Evolutionary conservation across 306 rosid genomes (phyloP).

Genomic region (Cercis canadensis): DNA sequence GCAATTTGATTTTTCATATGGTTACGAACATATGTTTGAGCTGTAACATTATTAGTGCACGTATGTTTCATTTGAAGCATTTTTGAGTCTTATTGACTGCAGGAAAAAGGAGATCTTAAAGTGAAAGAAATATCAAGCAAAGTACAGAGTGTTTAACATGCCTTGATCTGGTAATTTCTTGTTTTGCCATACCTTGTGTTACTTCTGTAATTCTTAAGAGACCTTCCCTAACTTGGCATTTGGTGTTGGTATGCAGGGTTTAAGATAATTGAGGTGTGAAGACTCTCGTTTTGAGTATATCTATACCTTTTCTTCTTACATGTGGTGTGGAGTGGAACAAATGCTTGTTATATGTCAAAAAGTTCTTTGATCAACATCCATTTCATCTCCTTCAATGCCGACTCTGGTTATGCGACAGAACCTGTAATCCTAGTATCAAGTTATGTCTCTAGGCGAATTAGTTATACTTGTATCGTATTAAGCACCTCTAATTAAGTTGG

Average conservation of each 20-base stretch:
- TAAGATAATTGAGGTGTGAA: slow-evolving; percentile 49
- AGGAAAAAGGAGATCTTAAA: slow-evolving; percentile 78
- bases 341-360: slow-evolving; percentile 48
- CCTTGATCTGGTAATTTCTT: slow-evolving; percentile 36
- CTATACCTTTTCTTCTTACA: slow-evolving; percentile 49
- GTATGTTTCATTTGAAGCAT: not conserved
- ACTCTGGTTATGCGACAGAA: slow-evolving; percentile 40
- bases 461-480: slow-evolving; percentile 26
- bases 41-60: not conserved
- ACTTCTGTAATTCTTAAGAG: slow-evolving; percentile 5
- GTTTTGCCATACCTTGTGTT: slow-evolving; percentile 21
- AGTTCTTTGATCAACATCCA: slow-evolving; percentile 43
- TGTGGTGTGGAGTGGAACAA: slow-evolving; percentile 51
- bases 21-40: not conserved
- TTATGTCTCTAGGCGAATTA: slow-evolving; percentile 9
- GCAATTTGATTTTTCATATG: not conserved
- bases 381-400: slow-evolving; percentile 48
- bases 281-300: slow-evolving; percentile 50
- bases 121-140: slow-evolving; percentile 78
- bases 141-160: slow-evolving; percentile 72
- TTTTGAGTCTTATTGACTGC: slow-evolving; percentile 34
- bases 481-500: slow-evolving; percentile 30
- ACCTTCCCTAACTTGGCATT: slow-evolving; percentile 25
- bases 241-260: slow-evolving; percentile 50
- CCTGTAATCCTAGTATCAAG: slow-evolving; percentile 42